phyloP scores from a whole-genome alignment of 2,329 filamentous ascomycete species.

The Curvularia sp. region DNA sequence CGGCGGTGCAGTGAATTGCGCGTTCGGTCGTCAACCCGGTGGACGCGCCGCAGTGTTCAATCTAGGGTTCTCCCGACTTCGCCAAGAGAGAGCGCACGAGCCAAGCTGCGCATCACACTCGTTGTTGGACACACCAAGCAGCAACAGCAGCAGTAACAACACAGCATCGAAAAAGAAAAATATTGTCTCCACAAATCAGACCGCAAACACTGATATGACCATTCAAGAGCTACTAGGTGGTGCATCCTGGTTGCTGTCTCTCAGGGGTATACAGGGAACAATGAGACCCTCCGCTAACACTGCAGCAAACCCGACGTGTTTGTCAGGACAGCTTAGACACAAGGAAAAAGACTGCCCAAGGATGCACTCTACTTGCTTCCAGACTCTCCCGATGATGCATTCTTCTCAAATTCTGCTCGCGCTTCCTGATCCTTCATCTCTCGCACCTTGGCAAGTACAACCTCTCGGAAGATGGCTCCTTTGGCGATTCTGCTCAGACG shows the following conservation, averaged over 20 bases:
- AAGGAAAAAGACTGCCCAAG: conserved; percentile 2
- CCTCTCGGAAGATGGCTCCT: conserved; percentile 86
- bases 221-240: conserved; percentile 22
- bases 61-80: conserved; percentile 18
- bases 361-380: conserved; percentile 34
- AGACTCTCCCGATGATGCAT: conserved; percentile 48
- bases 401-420: conserved; percentile 71
- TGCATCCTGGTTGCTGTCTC: conserved; percentile 28
- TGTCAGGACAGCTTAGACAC: conserved; percentile 18
- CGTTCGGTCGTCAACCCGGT: conserved; percentile 31
- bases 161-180: neutral
- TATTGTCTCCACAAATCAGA: neutral
- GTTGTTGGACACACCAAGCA: conserved; percentile 3
- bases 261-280: conserved; percentile 42
- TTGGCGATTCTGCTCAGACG: conserved; percentile 67
- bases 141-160: neutral
- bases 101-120: conserved; percentile 2
- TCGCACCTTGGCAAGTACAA: conserved; percentile 90
- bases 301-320: conserved; percentile 32
- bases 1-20: conserved; percentile 47
- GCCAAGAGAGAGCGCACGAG: conserved; percentile 21
- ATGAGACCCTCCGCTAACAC: conserved; percentile 31
- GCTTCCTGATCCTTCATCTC: conserved; percentile 91
- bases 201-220: conserved; percentile 13
- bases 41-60: conserved; percentile 32